Evolutionary conservation across 192 early-diverging fungal genomes (phyloP), one percentile per base, ranked within the genome.

Genomic region (Kappamyces sp.): DNA sequence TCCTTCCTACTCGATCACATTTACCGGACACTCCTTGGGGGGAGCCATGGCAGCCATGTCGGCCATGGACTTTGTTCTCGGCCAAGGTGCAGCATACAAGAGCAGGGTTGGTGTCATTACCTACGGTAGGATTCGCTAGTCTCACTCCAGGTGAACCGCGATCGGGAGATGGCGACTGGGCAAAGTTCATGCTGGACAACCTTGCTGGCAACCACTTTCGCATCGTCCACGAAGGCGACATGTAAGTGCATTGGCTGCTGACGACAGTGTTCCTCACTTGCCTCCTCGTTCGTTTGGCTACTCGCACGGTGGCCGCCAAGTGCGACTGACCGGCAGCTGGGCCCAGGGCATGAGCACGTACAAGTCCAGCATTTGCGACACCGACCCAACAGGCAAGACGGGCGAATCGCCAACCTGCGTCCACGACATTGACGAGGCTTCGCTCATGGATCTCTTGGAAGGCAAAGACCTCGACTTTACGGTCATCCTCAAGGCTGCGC

Each of bases 21-120:
- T 65, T 39, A 44, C 49, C 48, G 64, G 64, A 2, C 64, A 65
- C 58, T 60, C 57, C 10, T 8, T 65, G n/a, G 64, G 64, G 7
- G 64, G 49, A 37, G 42, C 64, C 15, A 12, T 61, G 5, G 49
- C 36, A 23, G 33, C 41, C 33, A 37, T 65, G 12, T 54, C 64
- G 3, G 49, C 49, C 2, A 12, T 61, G 8, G 64, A 65, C n/a
- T 61, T 48, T 13, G 12, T 55, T 7, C 12, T 44, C 6, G 6
- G 9, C 13, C 12, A 31, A 10, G 54, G 54, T 13, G 42, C 38
- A 13, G 10, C 54, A 0, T 23, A 23, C 23, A 23, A 23, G 23
- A 23, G 23, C 23, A 23, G 23, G 23, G 23, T 23, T 62, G 36
- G 9, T 2, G 51, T 54, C 31, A 36, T 39, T 47, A 62, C 15